Evolutionary conservation across 2,329 filamentous ascomycete genomes (phyloP).

Genomic region (Cladophialophora exuberans): DNA sequence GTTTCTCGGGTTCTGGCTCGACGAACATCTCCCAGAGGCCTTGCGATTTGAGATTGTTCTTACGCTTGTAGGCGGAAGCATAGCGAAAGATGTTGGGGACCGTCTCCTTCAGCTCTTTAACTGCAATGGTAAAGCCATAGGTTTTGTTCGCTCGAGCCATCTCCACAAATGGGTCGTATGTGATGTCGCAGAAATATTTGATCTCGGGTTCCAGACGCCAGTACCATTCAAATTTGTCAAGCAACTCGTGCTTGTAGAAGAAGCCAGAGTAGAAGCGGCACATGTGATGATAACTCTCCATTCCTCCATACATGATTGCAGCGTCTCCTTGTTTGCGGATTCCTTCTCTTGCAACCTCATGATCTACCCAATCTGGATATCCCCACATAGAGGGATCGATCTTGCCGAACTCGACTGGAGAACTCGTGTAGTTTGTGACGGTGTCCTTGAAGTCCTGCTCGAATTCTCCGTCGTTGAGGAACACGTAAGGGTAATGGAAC

Average conservation of each 20-base stretch:
- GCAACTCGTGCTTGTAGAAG: constrained; percentile 95
- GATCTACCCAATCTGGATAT: constrained; percentile 94
- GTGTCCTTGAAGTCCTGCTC: constrained; percentile 90
- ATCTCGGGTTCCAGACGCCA: constrained; percentile 99
- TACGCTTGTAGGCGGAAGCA: constrained; percentile 94
- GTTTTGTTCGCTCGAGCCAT: constrained; percentile 97
- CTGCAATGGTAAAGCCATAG: constrained; percentile 97
- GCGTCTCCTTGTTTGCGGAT: constrained; percentile 95
- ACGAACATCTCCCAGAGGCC: constrained; percentile 99
- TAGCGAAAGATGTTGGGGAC: constrained; percentile 99
- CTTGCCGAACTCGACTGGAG: constrained; percentile 86
- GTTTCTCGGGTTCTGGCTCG: constrained; percentile 66
- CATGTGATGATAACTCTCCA: constrained; percentile 99
- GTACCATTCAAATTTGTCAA: constrained; percentile 99
- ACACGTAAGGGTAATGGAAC: constrained; percentile 98
- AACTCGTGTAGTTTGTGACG: constrained; percentile 87
- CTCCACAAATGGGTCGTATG: constrained; percentile 93
- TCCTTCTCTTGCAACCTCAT: constrained; percentile 90
- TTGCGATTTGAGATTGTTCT: constrained; percentile 86
- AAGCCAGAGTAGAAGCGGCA: constrained; percentile 99
- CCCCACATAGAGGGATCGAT: constrained; percentile 93
- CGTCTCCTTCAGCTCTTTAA: constrained; percentile 96
- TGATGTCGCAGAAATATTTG: constrained; percentile 99
- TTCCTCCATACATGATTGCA: constrained; percentile 98
- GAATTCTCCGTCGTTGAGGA: constrained; percentile 97